Base-by-base conservation (phyloP, 495 filamentous ascomycete species). In the Lentithecium fluviatile region DNA sequence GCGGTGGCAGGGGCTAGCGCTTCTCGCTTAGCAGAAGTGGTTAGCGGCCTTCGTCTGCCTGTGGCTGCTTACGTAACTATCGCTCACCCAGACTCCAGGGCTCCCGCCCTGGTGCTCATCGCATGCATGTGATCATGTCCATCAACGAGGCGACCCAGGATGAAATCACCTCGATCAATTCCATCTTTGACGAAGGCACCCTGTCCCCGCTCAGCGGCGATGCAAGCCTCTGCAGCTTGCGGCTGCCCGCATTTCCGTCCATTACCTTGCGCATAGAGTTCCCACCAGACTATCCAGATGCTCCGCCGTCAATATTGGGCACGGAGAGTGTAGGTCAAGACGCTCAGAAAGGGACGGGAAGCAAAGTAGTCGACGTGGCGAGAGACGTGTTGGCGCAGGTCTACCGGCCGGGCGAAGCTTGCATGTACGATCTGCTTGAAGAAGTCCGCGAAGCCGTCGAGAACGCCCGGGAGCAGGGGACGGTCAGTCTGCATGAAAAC, bases 91-190 rank as follows among this genome's bases (percentile, higher is more conserved):
- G n/a, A n/a, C n/a, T n/a, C n/a, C n/a, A n/a, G n/a, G n/a, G n/a
- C n/a, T n/a, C n/a, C n/a, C n/a, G n/a, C 29, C 4, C 4, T 10
- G 10, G 29, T 32, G 3, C 10, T 32, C 29, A 32, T 32, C 29
- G 29, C 29, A 4, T 32, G 29, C 29, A 4, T 32, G 29, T 24
- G 13, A 34, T 24, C 12, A 19, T 21, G 49, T 73, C 64, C 58
- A 89, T 87, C 85, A 85, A 82, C 53, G 77, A 91, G 78, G 89
- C 93, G 34, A 84, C 96, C 21, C 70, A 69, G 38, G 89, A 97
- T 75, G 94, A 98, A 75, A 77, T 93, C 15, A 86, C 88, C 68
- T 90, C 89, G 49, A 89, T 98, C 62, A 96, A 94, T 72, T 89
- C 93, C 20, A 98, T 98, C 64, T 98, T 95, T 75, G 88, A 86